Percentiles rank a stretch among this genome's conserved stretches.
Evolutionary conservation across 306 rosid species (phyloP).

Genomic region (Astragalus glycyphyllos): DNA sequence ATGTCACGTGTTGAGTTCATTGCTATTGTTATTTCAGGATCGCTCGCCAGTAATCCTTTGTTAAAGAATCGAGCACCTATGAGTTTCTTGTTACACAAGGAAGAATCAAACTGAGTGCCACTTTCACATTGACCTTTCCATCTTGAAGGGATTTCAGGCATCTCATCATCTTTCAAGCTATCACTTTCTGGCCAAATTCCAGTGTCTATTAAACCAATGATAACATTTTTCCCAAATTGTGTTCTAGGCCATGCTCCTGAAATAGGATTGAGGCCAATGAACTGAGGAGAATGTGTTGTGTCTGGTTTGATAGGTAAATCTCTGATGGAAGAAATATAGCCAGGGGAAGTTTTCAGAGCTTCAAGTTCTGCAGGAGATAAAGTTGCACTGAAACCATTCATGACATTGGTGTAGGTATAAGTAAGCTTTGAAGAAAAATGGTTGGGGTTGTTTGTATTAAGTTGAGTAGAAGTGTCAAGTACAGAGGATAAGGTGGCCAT

Average conservation of each 20-base stretch:
- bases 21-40: conserved; percentile 46
- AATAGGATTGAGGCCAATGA: conserved; percentile 61
- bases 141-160: conserved; percentile 60
- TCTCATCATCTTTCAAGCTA: conserved; percentile 64
- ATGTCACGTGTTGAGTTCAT: conserved; percentile 74
- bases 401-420: conserved; percentile 63
- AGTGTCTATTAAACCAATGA: conserved; percentile 76
- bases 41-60: conserved; percentile 59
- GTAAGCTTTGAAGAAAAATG: conserved; percentile 50
- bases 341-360: conserved; percentile 55
- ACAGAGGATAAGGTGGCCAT: conserved; percentile 55
- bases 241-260: conserved; percentile 61
- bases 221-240: conserved; percentile 61
- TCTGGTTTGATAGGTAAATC: conserved; percentile 56
- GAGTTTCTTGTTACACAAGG: conserved; percentile 81
- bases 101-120: conserved; percentile 54
- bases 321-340: conserved; percentile 55
- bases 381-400: conserved; percentile 77
- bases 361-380: conserved; percentile 62
- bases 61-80: conserved; percentile 81
- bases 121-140: conserved; percentile 79
- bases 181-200: conserved; percentile 84
- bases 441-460: not conserved
- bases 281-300: conserved; percentile 74
- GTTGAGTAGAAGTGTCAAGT: not conserved